Evolutionary conservation across 805 yeast species (phyloP), one percentile per base, ranked within the genome.

Genomic region (Candida pseudofarinosa): DNA sequence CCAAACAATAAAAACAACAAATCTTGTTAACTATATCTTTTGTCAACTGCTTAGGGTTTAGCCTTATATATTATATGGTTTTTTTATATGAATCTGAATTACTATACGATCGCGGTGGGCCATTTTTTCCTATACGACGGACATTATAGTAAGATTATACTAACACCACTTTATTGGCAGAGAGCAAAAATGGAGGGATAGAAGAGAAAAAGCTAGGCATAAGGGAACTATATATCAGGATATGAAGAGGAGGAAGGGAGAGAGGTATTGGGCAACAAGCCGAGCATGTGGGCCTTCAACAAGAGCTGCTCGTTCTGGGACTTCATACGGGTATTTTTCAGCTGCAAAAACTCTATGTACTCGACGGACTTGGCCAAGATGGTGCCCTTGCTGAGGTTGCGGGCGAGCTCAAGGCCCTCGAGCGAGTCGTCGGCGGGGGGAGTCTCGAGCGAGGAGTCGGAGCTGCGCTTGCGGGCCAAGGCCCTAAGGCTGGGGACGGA

Each of bases 291-390:
- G 3, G 73, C 73, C 44, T 63, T 58, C 32, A 55, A 50, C 17
- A 63, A 35, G 39, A 84, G 62, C 41, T 75, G 75, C 33, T 72
- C 67, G 42, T 81, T 68, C 58, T 85, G 88, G 47, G 68, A 59
- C 40, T 58, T 56, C 52, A 86, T 64, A 30, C 65, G 59, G 3
- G 61, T 59, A 52, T 84, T 85, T 47, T 81, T 78, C 42, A 64
- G 58, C 59, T 86, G 89, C 49, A 86, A 65, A 58, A 85, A 88
- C 54, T 74, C 71, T 55, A 86, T 86, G 59, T 87, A 87, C 62
- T 86, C 95, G 1, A 88, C 81, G 6, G 90, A 87, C 55, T 86
- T 86, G 32, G 87, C 73, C 41, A 86, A 66, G 12, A 86, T 84
- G 20, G 83, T 83, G 12, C 91, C 93, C 61, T 86, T 86, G 60